These are phyloP conservation scores for Acidiella bohemica DNA, from an alignment of 495 filamentous ascomycete genomes.

Conservation along the genomic window DNA sequence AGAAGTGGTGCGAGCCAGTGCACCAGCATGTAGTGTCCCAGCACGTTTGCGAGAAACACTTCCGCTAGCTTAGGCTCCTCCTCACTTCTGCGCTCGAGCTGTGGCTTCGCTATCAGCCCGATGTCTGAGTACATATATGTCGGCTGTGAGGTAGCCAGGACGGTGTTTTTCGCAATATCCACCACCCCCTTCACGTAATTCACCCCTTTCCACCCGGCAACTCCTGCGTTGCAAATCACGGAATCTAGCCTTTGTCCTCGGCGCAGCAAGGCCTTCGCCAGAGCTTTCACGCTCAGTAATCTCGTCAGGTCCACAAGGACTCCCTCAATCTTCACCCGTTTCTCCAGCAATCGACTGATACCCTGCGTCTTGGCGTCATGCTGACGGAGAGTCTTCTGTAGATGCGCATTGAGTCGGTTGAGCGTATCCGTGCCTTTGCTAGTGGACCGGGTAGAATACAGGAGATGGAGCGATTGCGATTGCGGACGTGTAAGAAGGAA, in stretches of 20 bases:
- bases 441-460: slow-evolving; percentile 50
- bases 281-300: slow-evolving; percentile 40
- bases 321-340: slow-evolving; percentile 32
- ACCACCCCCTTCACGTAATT: slow-evolving; percentile 53
- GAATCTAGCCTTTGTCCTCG: slow-evolving; percentile 58
- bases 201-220: slow-evolving; percentile 73
- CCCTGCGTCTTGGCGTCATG: slow-evolving; percentile 33
- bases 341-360: slow-evolving; percentile 39
- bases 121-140: slow-evolving; percentile 42
- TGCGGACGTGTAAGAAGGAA: slow-evolving; percentile 58
- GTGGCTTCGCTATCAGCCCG: slow-evolving; percentile 11
- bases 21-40: slow-evolving; percentile 85
- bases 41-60: slow-evolving; percentile 82
- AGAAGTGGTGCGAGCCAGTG: slow-evolving; percentile 68
- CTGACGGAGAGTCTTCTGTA: slow-evolving; percentile 22
- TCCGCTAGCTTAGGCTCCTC: slow-evolving; percentile 52
- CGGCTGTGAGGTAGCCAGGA: slow-evolving; percentile 64
- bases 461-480: slow-evolving; percentile 47
- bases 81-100: neutral
- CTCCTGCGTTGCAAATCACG: slow-evolving; percentile 75
- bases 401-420: slow-evolving; percentile 38
- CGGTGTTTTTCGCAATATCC: slow-evolving; percentile 48
- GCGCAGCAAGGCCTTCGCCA: slow-evolving; percentile 36
- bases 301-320: slow-evolving; percentile 42
- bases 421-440: slow-evolving; percentile 49